These are phyloP conservation scores for Capronia epimyces DNA, from an alignment of 2,329 filamentous ascomycete genomes.

Conservation along the genomic window DNA sequence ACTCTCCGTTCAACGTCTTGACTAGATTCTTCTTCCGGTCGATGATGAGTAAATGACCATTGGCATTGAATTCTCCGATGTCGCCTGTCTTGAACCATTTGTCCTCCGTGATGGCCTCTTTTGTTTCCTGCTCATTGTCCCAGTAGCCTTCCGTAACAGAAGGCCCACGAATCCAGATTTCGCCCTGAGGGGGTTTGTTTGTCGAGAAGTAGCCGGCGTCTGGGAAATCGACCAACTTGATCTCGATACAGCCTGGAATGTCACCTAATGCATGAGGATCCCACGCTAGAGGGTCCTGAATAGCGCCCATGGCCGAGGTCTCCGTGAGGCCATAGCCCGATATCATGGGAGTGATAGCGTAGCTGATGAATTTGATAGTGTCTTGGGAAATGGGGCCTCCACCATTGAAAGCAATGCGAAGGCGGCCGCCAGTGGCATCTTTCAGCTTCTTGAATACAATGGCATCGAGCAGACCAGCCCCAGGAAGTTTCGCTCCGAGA, in stretches of 20 bases:
- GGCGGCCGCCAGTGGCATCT: conserved; percentile 76
- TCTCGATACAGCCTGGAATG: conserved; percentile 68
- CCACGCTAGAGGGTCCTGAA: conserved; percentile 73
- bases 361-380: conserved; percentile 83
- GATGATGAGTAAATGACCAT: conserved; percentile 79
- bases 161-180: conserved; percentile 80
- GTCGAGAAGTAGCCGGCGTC: conserved; percentile 80
- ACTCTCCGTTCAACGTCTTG: conserved; percentile 92
- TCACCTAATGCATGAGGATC: conserved; percentile 71
- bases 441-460: conserved; percentile 91
- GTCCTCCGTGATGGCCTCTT: conserved; percentile 68
- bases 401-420: conserved; percentile 90
- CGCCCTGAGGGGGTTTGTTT: conserved; percentile 75
- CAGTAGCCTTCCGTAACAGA: conserved; percentile 74
- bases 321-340: conserved; percentile 91
- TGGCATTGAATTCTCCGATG: conserved; percentile 78
- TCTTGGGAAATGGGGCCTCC: conserved; percentile 84
- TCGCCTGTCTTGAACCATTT: conserved; percentile 98
- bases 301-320: conserved; percentile 62
- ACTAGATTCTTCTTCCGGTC: conserved; percentile 98
- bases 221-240: conserved; percentile 85
- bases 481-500: conserved; percentile 50
- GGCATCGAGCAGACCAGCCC: conserved; percentile 66
- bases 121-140: conserved; percentile 79
- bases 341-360: conserved; percentile 92